Evolutionary conservation across 345 rosid genomes (phyloP).

Genomic region (Linum usitatissimum): DNA sequence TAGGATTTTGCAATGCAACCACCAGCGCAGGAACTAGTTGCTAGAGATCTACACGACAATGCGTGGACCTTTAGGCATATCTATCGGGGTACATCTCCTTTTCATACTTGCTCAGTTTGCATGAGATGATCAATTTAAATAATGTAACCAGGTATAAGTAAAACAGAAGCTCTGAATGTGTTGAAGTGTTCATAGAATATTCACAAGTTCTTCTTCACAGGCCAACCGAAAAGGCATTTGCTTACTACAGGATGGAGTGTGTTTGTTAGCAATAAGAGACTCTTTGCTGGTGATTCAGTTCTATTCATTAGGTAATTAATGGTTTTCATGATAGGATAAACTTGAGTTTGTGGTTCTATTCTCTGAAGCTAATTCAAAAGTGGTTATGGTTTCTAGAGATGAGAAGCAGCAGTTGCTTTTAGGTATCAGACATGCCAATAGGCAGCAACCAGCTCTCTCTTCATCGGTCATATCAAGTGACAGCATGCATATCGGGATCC

Average conservation of each 20-base stretch:
- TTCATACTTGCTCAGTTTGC: too few relatives aligned
- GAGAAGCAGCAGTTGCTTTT: slow-evolving; percentile 76
- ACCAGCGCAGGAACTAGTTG: slow-evolving; percentile 84
- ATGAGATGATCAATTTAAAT: too few relatives aligned
- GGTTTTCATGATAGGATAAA: too few relatives aligned
- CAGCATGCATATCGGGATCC: slow-evolving; percentile 94
- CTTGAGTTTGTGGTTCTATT: too few relatives aligned
- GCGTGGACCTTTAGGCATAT: slow-evolving; percentile 89
- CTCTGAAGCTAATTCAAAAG: too few relatives aligned
- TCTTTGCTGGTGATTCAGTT: slow-evolving; percentile 78
- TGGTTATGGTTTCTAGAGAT: slow-evolving; percentile 31
- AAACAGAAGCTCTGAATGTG: too few relatives aligned
- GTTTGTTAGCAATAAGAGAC: slow-evolving; percentile 76
- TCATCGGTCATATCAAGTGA: slow-evolving; percentile 92
- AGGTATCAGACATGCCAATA: slow-evolving; percentile 73
- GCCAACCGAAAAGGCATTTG: slow-evolving; percentile 85
- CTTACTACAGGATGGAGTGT: slow-evolving; percentile 94
- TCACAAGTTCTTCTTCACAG: slow-evolving; percentile 22
- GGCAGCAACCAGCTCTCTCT: slow-evolving; percentile 67
- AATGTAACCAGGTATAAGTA: too few relatives aligned
- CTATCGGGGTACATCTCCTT: slow-evolving; percentile 48
- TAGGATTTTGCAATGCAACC: slow-evolving; percentile 95
- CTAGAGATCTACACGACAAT: slow-evolving; percentile 84
- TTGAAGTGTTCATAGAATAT: too few relatives aligned
- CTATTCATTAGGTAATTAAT: slow-evolving; percentile 56